Base-by-base conservation (phyloP, 495 filamentous ascomycete species). In the Neurospora sp. region DNA sequence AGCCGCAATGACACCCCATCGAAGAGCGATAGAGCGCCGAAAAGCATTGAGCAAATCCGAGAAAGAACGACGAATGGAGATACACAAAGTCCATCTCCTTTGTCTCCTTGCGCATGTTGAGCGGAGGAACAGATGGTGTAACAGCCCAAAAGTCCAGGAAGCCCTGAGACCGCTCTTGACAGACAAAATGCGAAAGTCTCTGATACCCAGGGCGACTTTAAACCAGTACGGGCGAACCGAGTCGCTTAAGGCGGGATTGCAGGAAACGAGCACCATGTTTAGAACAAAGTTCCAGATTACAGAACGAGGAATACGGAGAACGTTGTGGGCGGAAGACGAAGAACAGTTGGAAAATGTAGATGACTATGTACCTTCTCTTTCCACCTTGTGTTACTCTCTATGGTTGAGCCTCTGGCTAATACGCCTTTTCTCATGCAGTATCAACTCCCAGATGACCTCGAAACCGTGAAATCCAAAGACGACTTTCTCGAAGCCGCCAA, bases 81-180 rank as follows among this genome's bases (percentile, higher is more conserved):
- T 93, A 40, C 96, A 99, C 78, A 97, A 97, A 81, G 83, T 88
- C 76, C 94, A 99, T 83, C 69, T 98, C 3, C 85, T 97, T 40
- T 96, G 93, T 76, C 85, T 98, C 1, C 79, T 98, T 39, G 85
- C 85, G 5, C 93, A 98, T 80, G 88, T 91, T 23, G 86, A 90
- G 74, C 81, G 88, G 35, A 88, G 94, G 48, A 98, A 97, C 78
- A 81, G 84, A 71, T 98, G 95, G 95, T 98, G 94, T 79, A 97
- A 97, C 80, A 90, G 96, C 79, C 74, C 84, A 16, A 79, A 84
- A 73, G 84, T 91, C 44, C 91, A 96, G 79, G 81, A 80, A 41
- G 84, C 83, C 23, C 78, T 97, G 27, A 89, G 86, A 73, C 80
- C 81, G 38, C 83, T 92, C 35, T 73, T 97, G 6, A 83, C 88